Evolutionary conservation across 192 early-diverging fungal genomes (phyloP).

Genomic region (Coemansia sp.): DNA sequence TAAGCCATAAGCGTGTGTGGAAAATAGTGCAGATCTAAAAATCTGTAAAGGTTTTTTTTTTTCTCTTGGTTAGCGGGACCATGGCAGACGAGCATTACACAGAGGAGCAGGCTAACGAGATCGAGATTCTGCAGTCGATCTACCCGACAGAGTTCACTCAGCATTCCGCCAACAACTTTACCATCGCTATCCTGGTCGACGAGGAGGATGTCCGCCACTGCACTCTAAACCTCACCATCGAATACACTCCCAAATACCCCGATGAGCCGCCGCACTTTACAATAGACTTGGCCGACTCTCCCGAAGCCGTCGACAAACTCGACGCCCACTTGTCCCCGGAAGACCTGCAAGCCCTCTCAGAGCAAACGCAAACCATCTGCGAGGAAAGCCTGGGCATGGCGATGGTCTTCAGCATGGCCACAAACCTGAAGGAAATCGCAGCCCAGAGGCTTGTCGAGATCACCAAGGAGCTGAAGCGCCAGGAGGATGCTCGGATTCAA

Average conservation of each 20-base stretch:
- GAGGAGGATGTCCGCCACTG: constrained; percentile 64
- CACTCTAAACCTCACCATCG: constrained; percentile 55
- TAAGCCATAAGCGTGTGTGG: neutral
- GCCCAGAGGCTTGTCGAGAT: constrained; percentile 60
- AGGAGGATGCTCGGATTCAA: constrained; percentile 54
- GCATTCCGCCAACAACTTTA: constrained; percentile 58
- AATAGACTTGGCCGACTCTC: constrained; percentile 49
- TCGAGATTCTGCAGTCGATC: constrained; percentile 79
- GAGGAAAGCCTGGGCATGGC: constrained; percentile 86
- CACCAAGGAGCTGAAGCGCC: constrained; percentile 51
- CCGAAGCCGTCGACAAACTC: constrained; percentile 27
- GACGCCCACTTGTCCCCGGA: constrained; percentile 49
- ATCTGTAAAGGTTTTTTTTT: neutral
- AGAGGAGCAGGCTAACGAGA: constrained; percentile 76
- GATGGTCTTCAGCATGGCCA: constrained; percentile 84
- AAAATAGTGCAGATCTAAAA: no score
- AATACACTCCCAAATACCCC: constrained; percentile 72
- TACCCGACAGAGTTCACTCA: constrained; percentile 74
- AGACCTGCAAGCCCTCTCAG: constrained; percentile 37
- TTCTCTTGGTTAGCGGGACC: neutral
- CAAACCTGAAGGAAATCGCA: constrained; percentile 70
- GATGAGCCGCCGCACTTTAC: constrained; percentile 66
- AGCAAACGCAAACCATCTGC: constrained; percentile 28
- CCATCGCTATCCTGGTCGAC: constrained; percentile 59
- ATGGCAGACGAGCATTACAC: constrained; percentile 61